These are phyloP conservation scores for Fraxinus floribunda DNA, from an alignment of 305 asterid genomes.

Conservation along the genomic window DNA sequence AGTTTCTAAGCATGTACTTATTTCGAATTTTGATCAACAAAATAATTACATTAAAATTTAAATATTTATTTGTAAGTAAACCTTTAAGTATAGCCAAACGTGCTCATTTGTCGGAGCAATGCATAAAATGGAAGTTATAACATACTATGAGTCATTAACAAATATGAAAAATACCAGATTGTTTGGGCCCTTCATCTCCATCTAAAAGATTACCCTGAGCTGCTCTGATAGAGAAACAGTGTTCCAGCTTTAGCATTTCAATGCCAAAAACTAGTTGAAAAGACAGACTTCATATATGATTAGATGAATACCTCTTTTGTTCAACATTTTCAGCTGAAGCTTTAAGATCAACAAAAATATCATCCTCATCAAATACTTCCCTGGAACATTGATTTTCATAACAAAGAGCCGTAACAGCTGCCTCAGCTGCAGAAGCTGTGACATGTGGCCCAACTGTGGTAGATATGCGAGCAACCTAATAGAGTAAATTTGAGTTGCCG, in stretches of 20 bases:
- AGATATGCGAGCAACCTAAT: slow-evolving; percentile 73
- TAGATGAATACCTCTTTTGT: slow-evolving; percentile 47
- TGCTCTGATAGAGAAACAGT: slow-evolving; percentile 36
- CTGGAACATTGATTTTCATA: slow-evolving; percentile 79
- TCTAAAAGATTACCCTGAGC: slow-evolving; percentile 41
- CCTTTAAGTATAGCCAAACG: background rate
- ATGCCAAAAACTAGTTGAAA: slow-evolving; percentile 16
- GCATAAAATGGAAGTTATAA: background rate
- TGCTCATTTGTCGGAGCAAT: background rate
- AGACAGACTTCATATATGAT: background rate
- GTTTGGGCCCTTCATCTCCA: slow-evolving; percentile 37
- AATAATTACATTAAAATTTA: background rate
- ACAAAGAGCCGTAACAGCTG: slow-evolving; percentile 89
- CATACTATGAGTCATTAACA: slow-evolving; percentile 17
- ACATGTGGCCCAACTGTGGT: slow-evolving; percentile 71
- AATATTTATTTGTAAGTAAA: background rate
- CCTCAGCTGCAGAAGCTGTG: slow-evolving; percentile 83
- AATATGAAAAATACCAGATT: slow-evolving; percentile 50
- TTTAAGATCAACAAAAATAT: slow-evolving; percentile 31
- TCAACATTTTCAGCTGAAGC: slow-evolving; percentile 41
- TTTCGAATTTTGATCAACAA: background rate
- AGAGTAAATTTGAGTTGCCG: slow-evolving; percentile 18
- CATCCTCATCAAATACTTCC: slow-evolving; percentile 69
- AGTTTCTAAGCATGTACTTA: background rate
- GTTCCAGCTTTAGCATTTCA: slow-evolving; percentile 18